Base-by-base conservation (phyloP, 2,329 filamentous ascomycete genomes). In the Neurospora sp. region DNA sequence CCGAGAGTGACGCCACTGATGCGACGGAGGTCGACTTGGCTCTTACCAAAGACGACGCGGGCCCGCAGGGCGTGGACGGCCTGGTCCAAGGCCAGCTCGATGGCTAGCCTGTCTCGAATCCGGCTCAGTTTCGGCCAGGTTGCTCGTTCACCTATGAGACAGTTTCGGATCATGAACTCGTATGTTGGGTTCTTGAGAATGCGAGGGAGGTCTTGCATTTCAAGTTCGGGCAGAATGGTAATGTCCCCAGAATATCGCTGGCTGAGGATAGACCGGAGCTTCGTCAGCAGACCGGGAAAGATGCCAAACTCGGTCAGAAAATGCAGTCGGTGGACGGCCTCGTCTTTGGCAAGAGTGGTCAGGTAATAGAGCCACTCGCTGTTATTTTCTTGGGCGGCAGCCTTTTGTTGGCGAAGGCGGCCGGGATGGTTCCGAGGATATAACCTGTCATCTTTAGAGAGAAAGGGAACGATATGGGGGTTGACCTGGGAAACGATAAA, bases 401-500 rank as follows among this genome's bases (percentile, higher is more conserved):
- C 66, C 6, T 70, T 69, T 28, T 71, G 65, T n/a, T 69, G 70
- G 2, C 67, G 69, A 2, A 72, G 69, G 4, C 70, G 68, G 6
- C 72, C 72, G 8, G 74, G 75, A 0, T 73, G 71, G 36, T 79
- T 76, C 5, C 78, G 76, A 5, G 83, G 81, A 6, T 81, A 80
- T 1, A 86, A 79, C 36, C 86, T 84, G 71, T 93, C 91, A 70
- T 96, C 92, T 74, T 89, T 91, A 17, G 87, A 84, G 17, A 97
- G 82, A 76, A 98, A 97, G 0, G 93, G 92, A 0, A 96, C 88
- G 8, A 97, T 92, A 75, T 98, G 95, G 0, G 95, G 95, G 76
- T 98, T 98, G 67, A 97, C 93, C 78, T 98, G 95, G 0, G 93
- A 97, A 19, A 97, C 95, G 74, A 98, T 97, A 77, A 97, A 97